Conservation (phyloP, 768 basidiomycete species). For the Collybia sordida region DNA sequence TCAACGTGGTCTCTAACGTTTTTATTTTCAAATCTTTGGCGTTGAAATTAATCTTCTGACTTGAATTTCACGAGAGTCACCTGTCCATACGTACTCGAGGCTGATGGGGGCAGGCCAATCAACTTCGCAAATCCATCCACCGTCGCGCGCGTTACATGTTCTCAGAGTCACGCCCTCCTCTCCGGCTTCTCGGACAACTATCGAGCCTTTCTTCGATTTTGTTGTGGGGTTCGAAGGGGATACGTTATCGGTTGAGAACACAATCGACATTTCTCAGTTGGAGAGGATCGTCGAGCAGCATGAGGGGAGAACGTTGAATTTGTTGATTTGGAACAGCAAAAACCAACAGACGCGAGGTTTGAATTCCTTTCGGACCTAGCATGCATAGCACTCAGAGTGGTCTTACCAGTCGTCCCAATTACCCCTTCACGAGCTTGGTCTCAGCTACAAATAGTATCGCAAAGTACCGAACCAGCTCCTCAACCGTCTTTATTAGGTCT, state of each 20-base stretch:
- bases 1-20: too few relatives aligned
- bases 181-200: slow-evolving; percentile 81
- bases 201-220: slow-evolving; percentile 97
- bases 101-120: slow-evolving; percentile 78
- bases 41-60: too few relatives aligned
- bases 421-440: slow-evolving; percentile 87
- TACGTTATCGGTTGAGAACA: slow-evolving; percentile 46
- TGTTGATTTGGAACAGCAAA: slow-evolving; percentile 86
- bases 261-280: slow-evolving; percentile 67
- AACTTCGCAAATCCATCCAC: slow-evolving; percentile 48
- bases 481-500: slow-evolving; percentile 93
- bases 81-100: background rate
- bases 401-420: slow-evolving; percentile 70
- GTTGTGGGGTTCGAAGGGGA: slow-evolving; percentile 88
- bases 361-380: slow-evolving; percentile 11
- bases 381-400: slow-evolving; percentile 2
- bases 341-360: slow-evolving; percentile 68
- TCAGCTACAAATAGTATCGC: slow-evolving; percentile 29
- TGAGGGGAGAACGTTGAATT: slow-evolving; percentile 66
- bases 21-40: too few relatives aligned
- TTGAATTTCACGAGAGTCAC: too few relatives aligned
- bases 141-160: slow-evolving; percentile 76
- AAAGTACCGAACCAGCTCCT: slow-evolving; percentile 39
- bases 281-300: slow-evolving; percentile 83
- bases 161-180: slow-evolving; percentile 87